phyloP scores from a whole-genome alignment of 2,329 filamentous ascomycete species.

The Bipolaris oryzae region DNA sequence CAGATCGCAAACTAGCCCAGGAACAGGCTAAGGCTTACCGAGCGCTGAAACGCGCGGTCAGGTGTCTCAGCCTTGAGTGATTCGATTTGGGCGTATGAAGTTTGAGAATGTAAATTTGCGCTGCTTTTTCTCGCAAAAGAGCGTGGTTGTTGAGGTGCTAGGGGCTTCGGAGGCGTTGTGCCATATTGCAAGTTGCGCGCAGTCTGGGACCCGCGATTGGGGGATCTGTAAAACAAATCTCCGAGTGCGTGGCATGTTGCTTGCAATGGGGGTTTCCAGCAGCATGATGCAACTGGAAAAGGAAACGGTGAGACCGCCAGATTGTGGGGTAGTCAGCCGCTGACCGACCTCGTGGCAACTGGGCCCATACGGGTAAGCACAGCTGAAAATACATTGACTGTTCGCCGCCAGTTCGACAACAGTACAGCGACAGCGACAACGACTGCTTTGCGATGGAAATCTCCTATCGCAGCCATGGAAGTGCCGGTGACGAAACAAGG shows the following conservation, averaged over 20 bases:
- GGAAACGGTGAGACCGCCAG: constrained; percentile 24
- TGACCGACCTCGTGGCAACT: constrained; percentile 19
- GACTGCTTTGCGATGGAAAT: background rate
- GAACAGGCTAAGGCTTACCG: constrained; percentile 39
- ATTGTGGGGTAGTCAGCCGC: constrained; percentile 27
- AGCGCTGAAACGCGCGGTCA: constrained; percentile 39
- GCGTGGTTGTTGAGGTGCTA: constrained; percentile 9
- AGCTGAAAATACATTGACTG: constrained; percentile 12
- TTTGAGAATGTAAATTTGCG: background rate
- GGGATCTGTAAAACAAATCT: constrained; percentile 12
- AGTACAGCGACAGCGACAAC: background rate
- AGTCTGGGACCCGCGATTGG: background rate
- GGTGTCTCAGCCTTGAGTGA: constrained; percentile 34
- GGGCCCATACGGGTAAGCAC: constrained; percentile 16
- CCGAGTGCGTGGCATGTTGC: constrained; percentile 11
- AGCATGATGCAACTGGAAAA: constrained; percentile 15
- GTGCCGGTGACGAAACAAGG: background rate
- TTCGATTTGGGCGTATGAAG: constrained; percentile 7
- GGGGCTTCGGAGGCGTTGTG: constrained; percentile 1
- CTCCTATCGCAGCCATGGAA: background rate
- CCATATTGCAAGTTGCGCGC: constrained; percentile 3
- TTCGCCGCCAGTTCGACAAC: constrained; percentile 3
- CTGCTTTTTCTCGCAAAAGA: constrained; percentile 2
- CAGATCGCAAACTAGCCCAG: constrained; percentile 39
- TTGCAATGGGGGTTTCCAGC: constrained; percentile 17